Conservation (phyloP, 1,139 yeast genomes). For the Diutina ranongensis region DNA sequence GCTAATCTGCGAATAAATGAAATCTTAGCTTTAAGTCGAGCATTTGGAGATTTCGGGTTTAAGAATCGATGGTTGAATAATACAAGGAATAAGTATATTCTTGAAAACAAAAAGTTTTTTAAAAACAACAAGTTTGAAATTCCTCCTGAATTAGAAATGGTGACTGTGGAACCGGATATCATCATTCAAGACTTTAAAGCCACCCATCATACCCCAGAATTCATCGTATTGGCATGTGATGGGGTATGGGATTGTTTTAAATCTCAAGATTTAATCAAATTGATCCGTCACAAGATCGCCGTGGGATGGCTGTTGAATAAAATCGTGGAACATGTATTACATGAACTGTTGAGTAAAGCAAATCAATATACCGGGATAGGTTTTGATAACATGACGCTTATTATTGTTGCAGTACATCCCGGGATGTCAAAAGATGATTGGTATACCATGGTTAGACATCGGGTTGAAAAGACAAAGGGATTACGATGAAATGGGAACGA, state of each 20-base stretch:
- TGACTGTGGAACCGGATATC: slow-evolving; percentile 64
- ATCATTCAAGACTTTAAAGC: slow-evolving; percentile 37
- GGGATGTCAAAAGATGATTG: slow-evolving; percentile 39
- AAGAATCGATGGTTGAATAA: slow-evolving; percentile 30
- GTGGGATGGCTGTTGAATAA: slow-evolving; percentile 48
- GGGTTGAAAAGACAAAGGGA: background rate
- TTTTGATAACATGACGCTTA: slow-evolving; percentile 69
- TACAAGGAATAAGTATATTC: slow-evolving; percentile 20
- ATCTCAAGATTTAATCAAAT: slow-evolving; percentile 39
- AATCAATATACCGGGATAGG: slow-evolving; percentile 68
- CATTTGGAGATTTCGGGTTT: slow-evolving; percentile 68
- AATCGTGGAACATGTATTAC: slow-evolving; percentile 47
- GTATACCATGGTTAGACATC: slow-evolving; percentile 15
- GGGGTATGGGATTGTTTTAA: slow-evolving; percentile 76
- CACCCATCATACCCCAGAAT: slow-evolving; percentile 35
- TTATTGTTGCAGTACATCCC: slow-evolving; percentile 49
- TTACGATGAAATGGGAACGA: background rate
- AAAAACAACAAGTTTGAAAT: slow-evolving; percentile 8
- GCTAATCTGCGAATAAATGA: slow-evolving; percentile 62
- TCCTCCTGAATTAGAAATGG: slow-evolving; percentile 25
- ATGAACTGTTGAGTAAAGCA: slow-evolving; percentile 63
- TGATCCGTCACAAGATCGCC: slow-evolving; percentile 46
- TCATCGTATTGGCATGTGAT: slow-evolving; percentile 60
- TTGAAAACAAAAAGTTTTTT: slow-evolving; percentile 12
- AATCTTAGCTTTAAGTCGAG: slow-evolving; percentile 59